Percentiles rank a stretch among this genome's conserved stretches.
These are phyloP conservation scores for Suillus hirtellus DNA, from an alignment of 768 basidiomycete genomes.

Conservation along the genomic window DNA sequence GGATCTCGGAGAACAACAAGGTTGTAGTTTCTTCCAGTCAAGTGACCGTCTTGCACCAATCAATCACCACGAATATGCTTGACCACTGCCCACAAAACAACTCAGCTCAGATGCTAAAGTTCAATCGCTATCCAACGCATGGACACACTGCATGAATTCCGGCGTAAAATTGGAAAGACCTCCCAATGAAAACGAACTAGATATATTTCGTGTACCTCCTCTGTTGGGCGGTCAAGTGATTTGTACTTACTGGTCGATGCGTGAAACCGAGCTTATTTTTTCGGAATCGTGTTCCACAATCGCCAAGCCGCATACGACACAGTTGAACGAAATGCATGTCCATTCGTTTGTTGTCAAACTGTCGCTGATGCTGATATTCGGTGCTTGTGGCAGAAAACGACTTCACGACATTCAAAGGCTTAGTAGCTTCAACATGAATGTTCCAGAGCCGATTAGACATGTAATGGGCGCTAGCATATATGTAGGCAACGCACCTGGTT, in stretches of 20 bases:
- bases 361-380: background rate
- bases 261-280: background rate
- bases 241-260: background rate
- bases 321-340: background rate
- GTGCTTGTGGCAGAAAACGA: background rate
- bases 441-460: background rate
- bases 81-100: background rate
- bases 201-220: background rate
- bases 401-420: background rate
- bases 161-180: background rate
- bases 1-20: slow-evolving; percentile 76
- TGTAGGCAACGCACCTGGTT: background rate
- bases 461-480: background rate
- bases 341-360: background rate
- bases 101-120: background rate
- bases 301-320: background rate
- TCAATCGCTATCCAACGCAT: background rate
- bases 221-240: background rate
- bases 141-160: background rate
- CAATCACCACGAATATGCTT: background rate
- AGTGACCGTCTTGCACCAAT: background rate
- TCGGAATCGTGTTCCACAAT: background rate
- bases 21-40: slow-evolving; percentile 34
- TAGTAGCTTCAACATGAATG: background rate
- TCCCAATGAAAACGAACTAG: background rate